Base-by-base conservation (phyloP, 2,329 filamentous ascomycete species). In the Ciborinia camelliae region DNA sequence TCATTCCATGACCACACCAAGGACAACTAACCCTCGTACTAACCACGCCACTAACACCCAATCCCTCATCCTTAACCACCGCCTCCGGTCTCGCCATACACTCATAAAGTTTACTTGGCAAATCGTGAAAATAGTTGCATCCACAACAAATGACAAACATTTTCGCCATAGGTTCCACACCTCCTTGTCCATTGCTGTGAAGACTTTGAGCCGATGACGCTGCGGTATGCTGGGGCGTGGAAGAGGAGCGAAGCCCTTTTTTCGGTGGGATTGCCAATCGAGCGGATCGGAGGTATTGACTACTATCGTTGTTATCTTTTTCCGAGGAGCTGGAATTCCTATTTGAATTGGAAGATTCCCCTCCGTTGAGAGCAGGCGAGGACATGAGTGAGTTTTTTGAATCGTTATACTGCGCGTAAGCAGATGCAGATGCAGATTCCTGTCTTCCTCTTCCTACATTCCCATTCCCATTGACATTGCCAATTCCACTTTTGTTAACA, bases 1-100 rank as follows among this genome's bases (percentile, higher is more conserved):
- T 87, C 88, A 91, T 90, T 58, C 83, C 82, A 76, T 91, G 89
- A 51, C 80, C 79, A 74, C 89, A 91, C 89, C 89, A 91, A 10
- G 87, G 87, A 73, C 88, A 91, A 69, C 83, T 84, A 32, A 89
- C 84, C 72, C 82, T 84, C 68, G 86, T 87, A 10, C 81, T 85
- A 52, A 87, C 80, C 8, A 82, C 77, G 1, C 84, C 84, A 50
- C 80, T 80, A 51, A 86, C 84, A 0, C 84, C 84, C 7, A 81
- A 75, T 37, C 76, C 75, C 63, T 79, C 79, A 57, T 84, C 81
- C 62, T 81, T 80, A 15, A 87, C 78, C 15, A 85, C 76, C 4
- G 80, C 80, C 54, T 85, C 81, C 0, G 85, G 84, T 68, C 82
- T 82, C 6, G 82, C 82, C 85, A 88, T 88, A 73, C 83, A 85